Base-by-base conservation (phyloP, 805 yeast genomes). In the Myxozyma lipomycoides region DNA sequence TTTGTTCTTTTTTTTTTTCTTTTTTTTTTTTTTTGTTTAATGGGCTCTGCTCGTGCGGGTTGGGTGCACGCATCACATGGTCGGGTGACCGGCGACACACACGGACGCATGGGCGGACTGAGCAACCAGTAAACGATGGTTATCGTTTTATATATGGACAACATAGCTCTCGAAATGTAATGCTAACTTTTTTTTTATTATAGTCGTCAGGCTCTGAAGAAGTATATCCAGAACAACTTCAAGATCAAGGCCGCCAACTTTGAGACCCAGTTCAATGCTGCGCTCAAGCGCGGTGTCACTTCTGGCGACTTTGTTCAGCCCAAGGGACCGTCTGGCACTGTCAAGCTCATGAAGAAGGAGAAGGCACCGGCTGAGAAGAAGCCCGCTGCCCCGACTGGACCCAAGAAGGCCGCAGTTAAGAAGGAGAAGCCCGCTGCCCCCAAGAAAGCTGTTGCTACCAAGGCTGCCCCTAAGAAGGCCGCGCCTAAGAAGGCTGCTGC, bases 321-420 rank as follows among this genome's bases (percentile, higher is more conserved):
- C 66, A 86, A 87, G 72, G 95, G 95, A 43, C 83, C 95, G 18
- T 82, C 95, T 10, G 95, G 95, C 44, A 86, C 95, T 42, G 79
- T 86, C 58, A 86, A 86, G 70, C 68, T 84, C 55, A 74, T 72
- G 64, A 79, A 78, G 72, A 67, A 71, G 62, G 68, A 56, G 42
- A 66, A 64, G 63, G 65, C 67, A 62, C 64, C 67, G 53, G 63
- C 63, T 21, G 67, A 67, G 40, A 72, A 71, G 64, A 67, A 63
- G 56, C 60, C 66, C 25, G 52, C 66, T 34, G 57, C 64, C 39
- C 50, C 64, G 35, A 55, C 41, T 59, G 45, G 22, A 46, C 62
- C 54, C 43, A 61, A 56, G 51, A 62, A 60, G 48, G 32, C 32
- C 12, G 56, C 37, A 28, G 61, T 64, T 32, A 68, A 65, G 61